Evolutionary conservation across 2,329 filamentous ascomycete species (phyloP), one percentile per base, ranked within the genome.

Genomic region (Trichoderma gracile): DNA sequence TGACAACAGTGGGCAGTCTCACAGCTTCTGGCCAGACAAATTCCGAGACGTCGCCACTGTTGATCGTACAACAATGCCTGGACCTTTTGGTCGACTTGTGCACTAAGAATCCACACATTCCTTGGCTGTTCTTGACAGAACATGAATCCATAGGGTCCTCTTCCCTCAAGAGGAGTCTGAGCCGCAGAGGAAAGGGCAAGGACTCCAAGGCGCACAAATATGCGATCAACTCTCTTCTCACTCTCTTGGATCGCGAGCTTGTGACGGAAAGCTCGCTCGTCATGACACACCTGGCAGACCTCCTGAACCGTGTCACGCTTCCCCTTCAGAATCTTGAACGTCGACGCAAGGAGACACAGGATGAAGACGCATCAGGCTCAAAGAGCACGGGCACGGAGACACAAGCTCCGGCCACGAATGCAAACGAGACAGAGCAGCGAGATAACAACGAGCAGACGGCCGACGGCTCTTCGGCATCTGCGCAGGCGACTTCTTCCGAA

Each of bases 201-300:
- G 94, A 97, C 69, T 86, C 82, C 69, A 96, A 90, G 76, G 88
- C 91, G 30, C 88, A 89, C 69, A 95, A 92, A 74, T 99, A 90
- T 74, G 93, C 96, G 10, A 85, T 99, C 74, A 99, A 99, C 75
- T 93, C 93, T 15, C 80, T 99, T 33, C 83, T 99, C 53, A 89
- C 88, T 67, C 83, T 99, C 5, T 84, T 99, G 23, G 95, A 98
- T 74, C 90, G 95, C n/a, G 91, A 93, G 68, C 82, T 98, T 67
- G 93, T 99, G 68, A 96, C 97, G 79, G 95, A 99, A 78, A 99
- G 93, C 77, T 93, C 94, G n/a, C 84, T 89, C 7, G 94, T 97
- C 64, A 98, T 99, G 93, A 94, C 97, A 71, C 89, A 93, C 67
- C 84, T 99, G 27, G 95, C 95, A 2, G 88, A 89, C 68, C 81